Base-by-base conservation (phyloP, 176 grass and related monocot genomes). In the Eragrostis nindensis region DNA sequence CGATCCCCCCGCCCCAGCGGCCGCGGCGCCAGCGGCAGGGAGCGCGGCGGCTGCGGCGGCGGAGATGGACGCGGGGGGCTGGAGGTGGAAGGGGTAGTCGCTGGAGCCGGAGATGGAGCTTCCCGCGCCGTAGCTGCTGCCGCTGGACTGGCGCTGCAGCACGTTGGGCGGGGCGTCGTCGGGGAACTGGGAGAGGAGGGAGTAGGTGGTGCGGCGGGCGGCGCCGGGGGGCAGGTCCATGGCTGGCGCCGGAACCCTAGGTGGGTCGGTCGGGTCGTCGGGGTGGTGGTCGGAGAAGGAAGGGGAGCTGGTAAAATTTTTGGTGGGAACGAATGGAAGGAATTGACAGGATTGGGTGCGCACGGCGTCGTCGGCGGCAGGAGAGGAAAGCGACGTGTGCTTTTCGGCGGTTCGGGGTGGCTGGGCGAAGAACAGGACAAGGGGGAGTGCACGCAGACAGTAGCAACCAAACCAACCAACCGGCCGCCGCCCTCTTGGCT, bases 41-140 rank as follows among this genome's bases (percentile, higher is more conserved):
- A 60, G 29, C 36, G 84, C 62, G 11, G 67, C 29, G 52, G 52
- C 32, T 36, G 32, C 61, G 0, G 27, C 48, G 1, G 21, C 74
- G 39, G 62, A 62, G 27, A 53, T 19, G 7, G 45, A 22, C 47
- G 52, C 59, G 50, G 86, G n/a, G 11, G 74, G 59, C 29, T 68
- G 79, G 7, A 84, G 78, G 75, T 77, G 46, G 83, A 87, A 92
- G 22, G 82, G 71, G 83, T 84, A 92, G 71, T 92, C 90, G 79
- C 90, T 94, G 47, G 89, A 94, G 65, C 74, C 88, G 44, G 90
- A 98, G 48, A 98, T 3, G 18, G 88, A 95, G 82, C 96, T 91
- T 39, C 83, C 92, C 41, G 86, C 90, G n/a, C 90, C 92, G 85
- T 95, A 95, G 88, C 96, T 98, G 84, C 92, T 98, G 26, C 96